Percentiles rank a stretch among this genome's conserved stretches.
phyloP scores from a whole-genome alignment of 1,139 yeast genomes.

The Arxiozyma slooffiae region DNA sequence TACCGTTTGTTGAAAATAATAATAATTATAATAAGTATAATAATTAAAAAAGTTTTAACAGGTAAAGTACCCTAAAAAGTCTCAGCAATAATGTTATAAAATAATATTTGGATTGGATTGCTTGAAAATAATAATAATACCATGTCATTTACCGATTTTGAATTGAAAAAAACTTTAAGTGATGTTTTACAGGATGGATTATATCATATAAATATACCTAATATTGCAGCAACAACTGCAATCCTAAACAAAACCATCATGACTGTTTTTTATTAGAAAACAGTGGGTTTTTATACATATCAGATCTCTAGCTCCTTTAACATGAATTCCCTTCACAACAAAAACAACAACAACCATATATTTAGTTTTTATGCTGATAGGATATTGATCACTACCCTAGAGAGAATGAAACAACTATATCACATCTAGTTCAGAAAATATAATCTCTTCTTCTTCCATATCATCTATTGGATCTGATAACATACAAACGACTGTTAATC shows the following conservation, averaged over 20 bases:
- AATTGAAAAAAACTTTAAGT: constrained; percentile 39
- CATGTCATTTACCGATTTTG: constrained; percentile 14
- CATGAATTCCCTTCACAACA: neutral
- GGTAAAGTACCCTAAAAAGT: neutral
- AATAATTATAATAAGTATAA: too few relatives aligned
- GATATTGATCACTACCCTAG: constrained; percentile 29
- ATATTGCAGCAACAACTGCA: neutral
- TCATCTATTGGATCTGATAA: neutral
- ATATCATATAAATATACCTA: constrained; percentile 30
- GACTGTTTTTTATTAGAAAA: neutral
- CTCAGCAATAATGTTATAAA: neutral
- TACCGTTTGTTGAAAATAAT: neutral
- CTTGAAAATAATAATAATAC: too few relatives aligned
- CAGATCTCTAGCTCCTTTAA: neutral
- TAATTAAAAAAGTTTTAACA: too few relatives aligned
- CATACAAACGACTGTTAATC: constrained; percentile 19
- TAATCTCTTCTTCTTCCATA: neutral
- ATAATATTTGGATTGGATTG: too few relatives aligned
- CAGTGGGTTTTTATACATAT: neutral
- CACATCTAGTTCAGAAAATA: neutral
- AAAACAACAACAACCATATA: constrained; percentile 12
- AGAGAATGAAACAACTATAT: constrained; percentile 1
- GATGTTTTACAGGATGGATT: constrained; percentile 61
- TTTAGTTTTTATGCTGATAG: constrained; percentile 35
- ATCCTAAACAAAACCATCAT: neutral